phyloP scores from a whole-genome alignment of 805 yeast species.

The Teunomyces gatunensis region DNA sequence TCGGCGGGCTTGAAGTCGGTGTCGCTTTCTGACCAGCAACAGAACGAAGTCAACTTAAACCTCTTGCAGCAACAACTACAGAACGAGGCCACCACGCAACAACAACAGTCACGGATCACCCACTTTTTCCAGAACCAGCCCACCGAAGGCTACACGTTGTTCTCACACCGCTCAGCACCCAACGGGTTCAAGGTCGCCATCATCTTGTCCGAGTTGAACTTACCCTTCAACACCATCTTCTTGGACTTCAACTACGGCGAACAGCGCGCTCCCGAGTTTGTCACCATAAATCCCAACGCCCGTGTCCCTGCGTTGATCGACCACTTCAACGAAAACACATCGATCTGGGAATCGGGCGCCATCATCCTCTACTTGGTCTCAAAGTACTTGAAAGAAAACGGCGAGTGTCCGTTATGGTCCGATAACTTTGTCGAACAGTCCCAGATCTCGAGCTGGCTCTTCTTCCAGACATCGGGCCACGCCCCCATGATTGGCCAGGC shows the following conservation, averaged over 20 bases:
- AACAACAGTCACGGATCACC: conserved; percentile 58
- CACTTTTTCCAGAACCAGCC: conserved; percentile 77
- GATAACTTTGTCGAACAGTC: conserved; percentile 75
- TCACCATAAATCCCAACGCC: conserved; percentile 92
- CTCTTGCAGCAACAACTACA: conserved; percentile 46
- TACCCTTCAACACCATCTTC: conserved; percentile 76
- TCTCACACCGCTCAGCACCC: conserved; percentile 84
- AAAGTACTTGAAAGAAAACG: conserved; percentile 58
- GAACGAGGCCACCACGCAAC: conserved; percentile 38
- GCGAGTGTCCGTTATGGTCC: conserved; percentile 76
- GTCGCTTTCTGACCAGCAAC: conserved; percentile 39
- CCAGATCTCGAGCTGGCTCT: conserved; percentile 84
- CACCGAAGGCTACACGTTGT: conserved; percentile 76
- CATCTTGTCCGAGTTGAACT: conserved; percentile 76
- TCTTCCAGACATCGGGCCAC: conserved; percentile 94
- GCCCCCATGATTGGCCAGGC: conserved; percentile 99
- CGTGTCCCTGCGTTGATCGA: conserved; percentile 93
- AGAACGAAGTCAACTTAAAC: conserved; percentile 40
- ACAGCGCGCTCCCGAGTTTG: conserved; percentile 91
- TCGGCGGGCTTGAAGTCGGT: conserved; percentile 48
- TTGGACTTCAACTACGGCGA: conserved; percentile 85
- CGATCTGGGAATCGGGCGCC: conserved; percentile 96
- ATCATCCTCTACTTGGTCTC: conserved; percentile 80
- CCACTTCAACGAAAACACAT: conserved; percentile 73
- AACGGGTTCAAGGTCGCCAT: conserved; percentile 96